phyloP scores from a whole-genome alignment of 352 stramenopile species.

The Phytophthora litchii region DNA sequence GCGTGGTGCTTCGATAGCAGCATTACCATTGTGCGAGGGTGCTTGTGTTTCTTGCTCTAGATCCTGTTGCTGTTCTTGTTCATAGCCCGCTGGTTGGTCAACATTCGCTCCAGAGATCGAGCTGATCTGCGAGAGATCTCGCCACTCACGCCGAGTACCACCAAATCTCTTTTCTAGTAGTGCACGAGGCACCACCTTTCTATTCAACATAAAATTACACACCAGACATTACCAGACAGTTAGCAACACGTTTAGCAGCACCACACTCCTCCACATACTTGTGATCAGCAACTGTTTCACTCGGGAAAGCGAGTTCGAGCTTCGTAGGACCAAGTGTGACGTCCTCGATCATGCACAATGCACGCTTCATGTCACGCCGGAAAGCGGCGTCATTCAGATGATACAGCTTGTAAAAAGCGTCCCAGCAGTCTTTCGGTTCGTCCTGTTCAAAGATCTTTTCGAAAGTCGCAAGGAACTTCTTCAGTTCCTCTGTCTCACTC shows the following conservation, averaged over 20 bases:
- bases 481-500: conserved; percentile 29
- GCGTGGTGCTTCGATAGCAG: not conserved
- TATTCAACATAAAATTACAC: conserved; percentile 5
- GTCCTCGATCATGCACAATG: conserved; percentile 56
- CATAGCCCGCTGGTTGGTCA: not conserved
- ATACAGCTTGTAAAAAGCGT: conserved; percentile 49
- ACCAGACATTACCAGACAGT: not conserved
- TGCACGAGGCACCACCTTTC: conserved; percentile 34
- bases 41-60: conserved; percentile 15
- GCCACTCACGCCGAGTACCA: conserved; percentile 37
- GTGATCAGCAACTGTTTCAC: conserved; percentile 1
- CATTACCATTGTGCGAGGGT: conserved; percentile 7
- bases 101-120: conserved; percentile 22
- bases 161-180: conserved; percentile 42
- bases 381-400: conserved; percentile 52
- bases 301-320: conserved; percentile 57
- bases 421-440: conserved; percentile 70
- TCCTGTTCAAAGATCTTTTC: conserved; percentile 56
- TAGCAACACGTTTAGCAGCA: not conserved
- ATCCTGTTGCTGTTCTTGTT: conserved; percentile 15
- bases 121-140: conserved; percentile 40
- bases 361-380: conserved; percentile 73
- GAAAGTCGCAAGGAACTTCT: conserved; percentile 56
- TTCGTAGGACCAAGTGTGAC: conserved; percentile 53
- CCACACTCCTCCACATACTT: conserved; percentile 8